phyloP scores from a whole-genome alignment of 2,329 filamentous ascomycete genomes.

The Sporothrix brunneoviolacea region DNA sequence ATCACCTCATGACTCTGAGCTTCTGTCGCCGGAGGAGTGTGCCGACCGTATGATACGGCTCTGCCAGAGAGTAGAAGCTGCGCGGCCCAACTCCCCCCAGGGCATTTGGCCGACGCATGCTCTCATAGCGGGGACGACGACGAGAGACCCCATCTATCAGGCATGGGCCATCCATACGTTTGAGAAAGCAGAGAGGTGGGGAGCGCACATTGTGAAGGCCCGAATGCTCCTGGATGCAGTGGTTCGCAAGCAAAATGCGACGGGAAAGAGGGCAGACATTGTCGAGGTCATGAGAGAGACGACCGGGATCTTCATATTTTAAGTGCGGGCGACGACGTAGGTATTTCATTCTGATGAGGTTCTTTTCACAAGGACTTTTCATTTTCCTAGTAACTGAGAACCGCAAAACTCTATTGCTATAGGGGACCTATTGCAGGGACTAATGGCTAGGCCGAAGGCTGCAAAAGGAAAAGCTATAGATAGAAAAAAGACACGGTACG shows the following conservation, averaged over 20 bases:
- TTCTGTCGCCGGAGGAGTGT: conserved; percentile 2
- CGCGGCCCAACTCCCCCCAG: conserved; percentile 8
- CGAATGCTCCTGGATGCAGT: conserved; percentile 7
- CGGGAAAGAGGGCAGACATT: conserved; percentile 1
- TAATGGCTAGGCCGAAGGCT: too few species aligned
- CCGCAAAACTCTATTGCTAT: too few species aligned
- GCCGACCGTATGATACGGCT: conserved; percentile 11
- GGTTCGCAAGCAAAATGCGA: conserved; percentile 3
- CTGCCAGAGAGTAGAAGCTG: conserved; percentile 4
- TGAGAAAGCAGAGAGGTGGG: conserved; percentile 7
- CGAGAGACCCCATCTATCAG: conserved; percentile 12
- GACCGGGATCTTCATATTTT: conserved; percentile 9
- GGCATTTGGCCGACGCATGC: conserved; percentile 11
- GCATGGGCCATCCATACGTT: conserved; percentile 7
- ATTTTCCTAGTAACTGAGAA: too few species aligned
- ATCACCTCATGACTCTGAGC: background rate
- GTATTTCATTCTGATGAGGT: too few species aligned
- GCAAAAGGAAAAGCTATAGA: too few species aligned
- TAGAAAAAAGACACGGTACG: too few species aligned
- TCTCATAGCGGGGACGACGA: conserved; percentile 7
- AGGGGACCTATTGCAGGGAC: too few species aligned
- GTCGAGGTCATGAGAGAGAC: conserved; percentile 10
- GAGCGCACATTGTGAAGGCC: conserved; percentile 3
- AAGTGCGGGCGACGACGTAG: too few species aligned
- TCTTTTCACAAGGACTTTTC: too few species aligned